Percentiles rank a stretch among this genome's conserved stretches.
Conservation (phyloP, 192 early-diverging fungal genomes). For the Coemansia sp. region DNA sequence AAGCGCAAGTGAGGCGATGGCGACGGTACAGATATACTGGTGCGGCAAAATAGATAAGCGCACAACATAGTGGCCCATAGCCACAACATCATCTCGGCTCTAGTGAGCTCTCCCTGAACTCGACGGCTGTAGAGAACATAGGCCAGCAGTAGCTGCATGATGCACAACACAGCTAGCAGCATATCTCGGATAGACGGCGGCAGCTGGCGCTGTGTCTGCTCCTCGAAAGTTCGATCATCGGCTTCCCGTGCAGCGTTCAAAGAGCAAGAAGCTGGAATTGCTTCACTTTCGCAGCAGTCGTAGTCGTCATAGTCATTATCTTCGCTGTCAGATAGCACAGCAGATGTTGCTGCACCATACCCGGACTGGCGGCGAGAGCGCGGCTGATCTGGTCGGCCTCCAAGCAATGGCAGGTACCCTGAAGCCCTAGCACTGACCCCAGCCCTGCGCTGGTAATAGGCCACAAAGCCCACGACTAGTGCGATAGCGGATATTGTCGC, state of each 20-base stretch:
- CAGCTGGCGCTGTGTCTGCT: neutral
- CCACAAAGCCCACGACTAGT: constrained; percentile 14
- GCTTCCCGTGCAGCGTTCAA: neutral
- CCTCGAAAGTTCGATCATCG: neutral
- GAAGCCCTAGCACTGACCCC: neutral
- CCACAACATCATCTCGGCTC: constrained; percentile 35
- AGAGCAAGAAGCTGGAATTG: neutral
- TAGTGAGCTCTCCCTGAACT: constrained; percentile 1
- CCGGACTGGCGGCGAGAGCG: neutral
- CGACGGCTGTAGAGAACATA: constrained; percentile 8
- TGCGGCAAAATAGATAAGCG: constrained; percentile 34
- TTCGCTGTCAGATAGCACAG: constrained; percentile 7
- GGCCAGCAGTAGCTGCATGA: constrained; percentile 23
- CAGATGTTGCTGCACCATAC: constrained; percentile 15
- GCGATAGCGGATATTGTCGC: constrained; percentile 21
- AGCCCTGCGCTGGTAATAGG: constrained; percentile 11
- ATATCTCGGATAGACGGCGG: constrained; percentile 39
- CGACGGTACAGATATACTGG: constrained; percentile 24
- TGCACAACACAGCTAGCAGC: constrained; percentile 21
- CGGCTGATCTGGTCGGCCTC: neutral
- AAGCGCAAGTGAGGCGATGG: constrained; percentile 53
- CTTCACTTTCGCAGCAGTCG: constrained; percentile 1
- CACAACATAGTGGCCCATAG: constrained; percentile 41
- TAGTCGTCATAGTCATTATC: constrained; percentile 21
- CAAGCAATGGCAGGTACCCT: constrained; percentile 13